Conservation (phyloP, 805 yeast genomes). For the Lipomyces oligophaga region DNA sequence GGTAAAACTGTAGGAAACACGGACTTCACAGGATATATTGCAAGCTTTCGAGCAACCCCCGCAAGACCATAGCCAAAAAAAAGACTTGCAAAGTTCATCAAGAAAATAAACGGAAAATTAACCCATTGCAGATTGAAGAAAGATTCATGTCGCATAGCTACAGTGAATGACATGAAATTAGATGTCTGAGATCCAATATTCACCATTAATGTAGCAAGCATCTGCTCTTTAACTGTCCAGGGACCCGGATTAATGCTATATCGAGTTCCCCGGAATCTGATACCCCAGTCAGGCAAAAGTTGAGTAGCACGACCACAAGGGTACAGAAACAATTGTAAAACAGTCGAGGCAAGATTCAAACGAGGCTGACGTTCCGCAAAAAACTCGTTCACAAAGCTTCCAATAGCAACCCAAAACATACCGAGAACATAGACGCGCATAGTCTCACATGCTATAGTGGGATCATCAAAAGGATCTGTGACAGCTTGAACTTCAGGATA, state of each 20-base stretch:
- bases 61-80: conserved; percentile 53
- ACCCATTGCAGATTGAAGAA: conserved; percentile 33
- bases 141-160: conserved; percentile 44
- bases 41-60: conserved; percentile 55
- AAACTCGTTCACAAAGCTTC: conserved; percentile 56
- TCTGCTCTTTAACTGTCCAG: conserved; percentile 60
- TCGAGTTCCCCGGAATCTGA: conserved; percentile 36
- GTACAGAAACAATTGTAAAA: conserved; percentile 61
- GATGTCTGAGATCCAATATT: conserved; percentile 11
- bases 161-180: conserved; percentile 9
- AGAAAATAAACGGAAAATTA: conserved; percentile 51
- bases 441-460: conserved; percentile 7
- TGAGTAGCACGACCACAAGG: conserved; percentile 49
- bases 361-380: conserved; percentile 58
- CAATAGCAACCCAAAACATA: conserved; percentile 51
- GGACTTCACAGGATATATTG: conserved; percentile 46
- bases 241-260: conserved; percentile 56
- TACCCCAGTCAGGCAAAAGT: conserved; percentile 11
- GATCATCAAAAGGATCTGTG: conserved; percentile 60
- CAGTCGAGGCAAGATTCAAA: conserved; percentile 53
- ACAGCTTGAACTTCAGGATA: conserved; percentile 66
- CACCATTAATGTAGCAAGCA: conserved; percentile 49
- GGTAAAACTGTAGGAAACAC: conserved; percentile 61
- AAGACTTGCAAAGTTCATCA: conserved; percentile 54
- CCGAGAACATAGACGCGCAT: conserved; percentile 42